These are phyloP conservation scores for Serendipita sp. DNA, from an alignment of 768 basidiomycete species.

Conservation along the genomic window DNA sequence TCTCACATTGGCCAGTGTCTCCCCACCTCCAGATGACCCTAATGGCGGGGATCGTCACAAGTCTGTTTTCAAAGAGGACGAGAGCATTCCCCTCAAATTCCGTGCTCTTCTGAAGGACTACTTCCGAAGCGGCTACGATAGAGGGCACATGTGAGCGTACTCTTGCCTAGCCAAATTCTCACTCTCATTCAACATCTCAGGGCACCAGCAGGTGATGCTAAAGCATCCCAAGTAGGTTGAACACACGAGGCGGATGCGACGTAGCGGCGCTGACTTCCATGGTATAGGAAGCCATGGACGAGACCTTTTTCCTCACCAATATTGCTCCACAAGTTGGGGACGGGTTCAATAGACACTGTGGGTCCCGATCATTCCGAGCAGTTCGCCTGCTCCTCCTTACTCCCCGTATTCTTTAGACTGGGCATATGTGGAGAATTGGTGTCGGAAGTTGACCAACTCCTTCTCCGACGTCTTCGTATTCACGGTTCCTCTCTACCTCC, in stretches of 20 bases:
- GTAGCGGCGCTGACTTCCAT: neutral
- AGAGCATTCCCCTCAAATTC: conserved; percentile 56
- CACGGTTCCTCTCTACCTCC: conserved; percentile 93
- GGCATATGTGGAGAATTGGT: conserved; percentile 96
- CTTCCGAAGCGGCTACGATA: conserved; percentile 84
- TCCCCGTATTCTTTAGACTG: conserved; percentile 43
- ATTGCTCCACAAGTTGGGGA: conserved; percentile 97
- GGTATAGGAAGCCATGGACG: conserved; percentile 72
- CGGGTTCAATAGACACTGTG: conserved; percentile 95
- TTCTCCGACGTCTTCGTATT: conserved; percentile 96
- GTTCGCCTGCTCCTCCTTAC: no score
- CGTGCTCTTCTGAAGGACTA: conserved; percentile 79
- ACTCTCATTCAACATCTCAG: conserved; percentile 23
- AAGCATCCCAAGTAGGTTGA: conserved; percentile 51
- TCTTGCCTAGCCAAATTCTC: neutral
- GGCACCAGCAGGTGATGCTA: conserved; percentile 96
- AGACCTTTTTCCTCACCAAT: conserved; percentile 88
- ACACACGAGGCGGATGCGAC: neutral
- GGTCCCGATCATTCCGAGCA: conserved; percentile 16
- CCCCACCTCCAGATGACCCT: conserved; percentile 22
- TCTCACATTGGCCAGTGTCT: conserved; percentile 62
- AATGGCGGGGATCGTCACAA: conserved; percentile 52
- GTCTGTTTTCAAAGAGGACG: conserved; percentile 75
- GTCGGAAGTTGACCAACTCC: conserved; percentile 66
- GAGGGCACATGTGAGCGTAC: conserved; percentile 78